These are phyloP conservation scores for Phytophthora sansomeana DNA, from an alignment of 352 stramenopile species.

Conservation along the genomic window DNA sequence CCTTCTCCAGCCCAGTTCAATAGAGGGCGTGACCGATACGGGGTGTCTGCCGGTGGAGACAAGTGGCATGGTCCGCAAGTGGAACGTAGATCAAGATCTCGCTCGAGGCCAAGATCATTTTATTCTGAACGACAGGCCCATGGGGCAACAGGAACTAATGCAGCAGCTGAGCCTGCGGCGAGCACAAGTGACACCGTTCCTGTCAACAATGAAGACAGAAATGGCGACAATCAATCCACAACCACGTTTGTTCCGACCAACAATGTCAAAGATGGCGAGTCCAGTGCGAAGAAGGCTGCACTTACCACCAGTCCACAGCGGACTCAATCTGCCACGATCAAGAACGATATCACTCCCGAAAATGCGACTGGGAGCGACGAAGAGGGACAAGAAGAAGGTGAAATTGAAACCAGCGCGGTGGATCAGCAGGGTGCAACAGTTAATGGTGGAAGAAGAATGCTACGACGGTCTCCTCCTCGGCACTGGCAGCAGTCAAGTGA, in stretches of 20 bases:
- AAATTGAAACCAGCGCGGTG: slow-evolving; percentile 20
- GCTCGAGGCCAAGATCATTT: slow-evolving; percentile 12
- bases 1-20: slow-evolving; percentile 3
- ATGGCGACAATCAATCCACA: not conserved
- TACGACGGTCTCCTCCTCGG: slow-evolving; percentile 6
- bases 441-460: not conserved
- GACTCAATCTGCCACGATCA: not conserved
- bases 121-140: not conserved
- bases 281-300: not conserved
- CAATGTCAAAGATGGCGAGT: not conserved
- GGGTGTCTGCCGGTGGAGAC: not conserved
- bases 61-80: too few species aligned
- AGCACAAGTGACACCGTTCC: too few species aligned
- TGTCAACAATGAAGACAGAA: not conserved
- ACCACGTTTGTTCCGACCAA: not conserved
- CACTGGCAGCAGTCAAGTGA: slow-evolving; percentile 12
- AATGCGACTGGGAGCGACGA: slow-evolving; percentile 16
- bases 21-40: not conserved
- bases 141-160: not conserved
- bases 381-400: slow-evolving; percentile 27
- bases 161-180: not conserved
- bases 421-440: not conserved
- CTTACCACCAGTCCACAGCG: not conserved
- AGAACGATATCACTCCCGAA: not conserved
- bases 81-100: slow-evolving; percentile 14